Evolutionary conservation across 257 asterid species (phyloP).

Genomic region (Rhazya stricta): DNA sequence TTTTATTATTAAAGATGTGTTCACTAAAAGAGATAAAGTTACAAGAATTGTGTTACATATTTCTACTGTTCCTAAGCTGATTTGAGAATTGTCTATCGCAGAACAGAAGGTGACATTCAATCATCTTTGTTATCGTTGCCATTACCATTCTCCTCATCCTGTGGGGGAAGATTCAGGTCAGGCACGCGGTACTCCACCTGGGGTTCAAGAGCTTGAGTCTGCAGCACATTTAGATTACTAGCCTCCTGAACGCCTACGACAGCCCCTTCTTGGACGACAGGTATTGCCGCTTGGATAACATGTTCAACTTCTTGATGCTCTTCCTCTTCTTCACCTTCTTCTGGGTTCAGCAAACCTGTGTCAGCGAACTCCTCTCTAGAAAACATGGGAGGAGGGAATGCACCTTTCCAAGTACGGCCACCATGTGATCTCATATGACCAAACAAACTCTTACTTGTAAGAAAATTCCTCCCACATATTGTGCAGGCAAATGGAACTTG

Average conservation of each 20-base stretch:
- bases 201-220: neutral
- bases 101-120: neutral
- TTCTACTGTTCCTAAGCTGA: neutral
- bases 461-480: neutral
- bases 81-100: neutral
- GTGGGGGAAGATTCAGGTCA: neutral
- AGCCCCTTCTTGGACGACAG: neutral
- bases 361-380: neutral
- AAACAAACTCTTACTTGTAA: neutral
- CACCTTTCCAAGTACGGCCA: neutral
- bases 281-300: neutral
- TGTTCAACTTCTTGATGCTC: neutral
- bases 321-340: neutral
- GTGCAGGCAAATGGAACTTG: neutral
- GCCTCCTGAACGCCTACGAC: neutral
- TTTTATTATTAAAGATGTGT: too few relatives aligned
- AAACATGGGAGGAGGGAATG: constrained; percentile 7
- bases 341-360: neutral
- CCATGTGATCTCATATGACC: constrained; percentile 1
- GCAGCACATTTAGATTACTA: neutral
- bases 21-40: too few relatives aligned
- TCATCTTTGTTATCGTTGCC: neutral
- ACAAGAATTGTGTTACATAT: too few relatives aligned
- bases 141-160: neutral
- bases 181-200: neutral